A percentile compares a stretch with the other conserved stretches of the same genome.
These are phyloP conservation scores for Colletotrichum sp. DNA, from an alignment of 2,329 filamentous ascomycete species.

Conservation along the genomic window DNA sequence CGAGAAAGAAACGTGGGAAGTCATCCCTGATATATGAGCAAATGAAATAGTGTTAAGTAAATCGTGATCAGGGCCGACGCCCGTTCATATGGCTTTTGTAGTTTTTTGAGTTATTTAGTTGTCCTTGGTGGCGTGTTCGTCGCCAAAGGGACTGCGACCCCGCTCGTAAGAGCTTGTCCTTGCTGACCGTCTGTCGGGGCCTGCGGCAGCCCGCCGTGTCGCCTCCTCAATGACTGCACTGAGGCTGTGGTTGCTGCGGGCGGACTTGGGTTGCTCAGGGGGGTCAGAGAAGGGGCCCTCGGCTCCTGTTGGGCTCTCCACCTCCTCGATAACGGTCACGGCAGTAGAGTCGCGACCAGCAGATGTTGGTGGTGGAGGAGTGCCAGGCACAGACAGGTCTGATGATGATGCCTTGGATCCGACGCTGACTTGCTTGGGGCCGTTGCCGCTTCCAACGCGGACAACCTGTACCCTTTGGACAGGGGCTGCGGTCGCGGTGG, in stretches of 20 bases:
- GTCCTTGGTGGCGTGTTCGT: conserved; percentile 62
- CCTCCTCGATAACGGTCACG: conserved; percentile 54
- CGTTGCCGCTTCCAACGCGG: conserved; percentile 55
- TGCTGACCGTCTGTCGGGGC: conserved; percentile 31
- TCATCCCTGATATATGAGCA: conserved; percentile 22
- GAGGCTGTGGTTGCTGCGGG: conserved; percentile 50
- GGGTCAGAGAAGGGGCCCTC: conserved; percentile 67
- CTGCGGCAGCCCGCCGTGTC: conserved; percentile 40
- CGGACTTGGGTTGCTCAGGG: conserved; percentile 30
- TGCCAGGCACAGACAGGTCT: conserved; percentile 12
- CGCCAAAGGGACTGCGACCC: conserved; percentile 58
- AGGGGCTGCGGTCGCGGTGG: conserved; percentile 60
- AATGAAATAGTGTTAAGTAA: conserved; percentile 8
- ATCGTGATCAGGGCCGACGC: conserved; percentile 13
- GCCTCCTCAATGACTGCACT: conserved; percentile 63
- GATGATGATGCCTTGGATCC: conserved; percentile 35
- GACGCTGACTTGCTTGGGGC: conserved; percentile 48
- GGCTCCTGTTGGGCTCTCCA: conserved; percentile 47
- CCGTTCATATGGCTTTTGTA: background rate
- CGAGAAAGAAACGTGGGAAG: conserved; percentile 16
- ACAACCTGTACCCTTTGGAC: conserved; percentile 62
- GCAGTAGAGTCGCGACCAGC: conserved; percentile 45
- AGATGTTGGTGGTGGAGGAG: conserved; percentile 11
- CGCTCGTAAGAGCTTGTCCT: conserved; percentile 30
- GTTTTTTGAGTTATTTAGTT: conserved; percentile 26